Base-by-base conservation (phyloP, 345 rosid genomes). In the Crucihimalaya himalaica region DNA sequence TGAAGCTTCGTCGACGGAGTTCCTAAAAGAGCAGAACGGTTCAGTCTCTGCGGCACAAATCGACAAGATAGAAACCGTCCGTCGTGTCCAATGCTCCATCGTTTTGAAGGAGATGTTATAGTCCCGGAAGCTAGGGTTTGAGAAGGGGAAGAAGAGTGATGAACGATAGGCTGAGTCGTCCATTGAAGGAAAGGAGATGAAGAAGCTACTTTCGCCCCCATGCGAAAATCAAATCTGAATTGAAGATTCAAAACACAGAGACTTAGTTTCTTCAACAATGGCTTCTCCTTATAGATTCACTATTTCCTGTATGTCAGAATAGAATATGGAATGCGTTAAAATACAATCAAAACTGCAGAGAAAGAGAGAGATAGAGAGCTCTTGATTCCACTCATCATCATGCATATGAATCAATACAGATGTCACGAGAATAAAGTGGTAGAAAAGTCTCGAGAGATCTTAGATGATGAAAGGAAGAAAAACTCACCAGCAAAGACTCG, bases 151-250 rank as follows among this genome's bases (percentile, higher is more conserved):
- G 93, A 81, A 70, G 86, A 61, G 7, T 61, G 66, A 61, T 61
- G 51, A 69, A 4, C 77, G 82, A 43, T 80, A 14, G 85, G 84
- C 57, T 88, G 87, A 28, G 86, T 78, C 35, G 88, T 79, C 93
- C 88, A 87, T 20, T 83, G 96, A 20, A 89, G 84, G 66, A 82
- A 73, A 2, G 84, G 42, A 3, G 81, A 60, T 28, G 84, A 63
- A 3, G 82, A 81, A 1, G 80, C 90, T 56, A 81, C 90, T 84
- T 86, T 87, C 83, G 86, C 83, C 20, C 78, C 90, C 98, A 93
- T 93, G 37, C 4, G 6, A 1, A 32, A 48, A 18, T 57, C n/a
- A 6, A 56, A 56, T 31, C 60, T 29, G 61, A 12, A 57, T 31
- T 29, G 40, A 55, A n/a, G 20, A n/a, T 55, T 29, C 61, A 29